Evolutionary conservation across 768 basidiomycete genomes (phyloP).

Genomic region (Exidia glandulosa): DNA sequence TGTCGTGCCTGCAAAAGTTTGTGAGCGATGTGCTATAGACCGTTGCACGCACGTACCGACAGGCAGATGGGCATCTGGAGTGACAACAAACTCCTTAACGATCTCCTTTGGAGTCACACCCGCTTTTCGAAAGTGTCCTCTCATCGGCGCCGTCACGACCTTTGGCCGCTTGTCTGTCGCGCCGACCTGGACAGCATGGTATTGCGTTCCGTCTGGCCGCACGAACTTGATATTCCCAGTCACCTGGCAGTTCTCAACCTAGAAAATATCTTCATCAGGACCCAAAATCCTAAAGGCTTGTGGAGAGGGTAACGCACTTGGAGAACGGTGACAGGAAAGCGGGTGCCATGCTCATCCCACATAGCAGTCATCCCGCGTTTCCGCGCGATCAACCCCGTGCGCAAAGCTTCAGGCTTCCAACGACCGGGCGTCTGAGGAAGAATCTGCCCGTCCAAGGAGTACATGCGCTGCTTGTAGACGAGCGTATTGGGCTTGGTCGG

Average conservation of each 20-base stretch:
- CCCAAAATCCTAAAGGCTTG: background rate
- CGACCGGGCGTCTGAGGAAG: background rate
- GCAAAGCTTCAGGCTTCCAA: conserved; percentile 76
- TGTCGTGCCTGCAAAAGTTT: conserved; percentile 55
- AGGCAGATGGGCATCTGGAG: conserved; percentile 79
- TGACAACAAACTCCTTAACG: conserved; percentile 82
- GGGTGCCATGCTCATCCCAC: conserved; percentile 83
- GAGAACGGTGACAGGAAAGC: conserved; percentile 86
- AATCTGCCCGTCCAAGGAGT: background rate
- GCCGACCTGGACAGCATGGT: conserved; percentile 91
- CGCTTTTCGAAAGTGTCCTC: conserved; percentile 82
- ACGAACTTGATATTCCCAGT: conserved; percentile 64
- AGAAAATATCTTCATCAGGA: no score
- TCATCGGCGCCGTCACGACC: conserved; percentile 66
- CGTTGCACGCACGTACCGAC: conserved; percentile 48
- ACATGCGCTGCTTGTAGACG: background rate
- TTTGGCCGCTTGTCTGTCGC: conserved; percentile 65
- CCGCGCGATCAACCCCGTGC: conserved; percentile 86
- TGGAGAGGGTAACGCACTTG: conserved; percentile 47
- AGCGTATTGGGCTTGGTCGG: background rate
- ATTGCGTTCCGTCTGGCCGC: conserved; percentile 55
- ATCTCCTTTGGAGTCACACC: conserved; percentile 72
- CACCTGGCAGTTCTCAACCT: conserved; percentile 86
- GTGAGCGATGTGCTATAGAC: background rate
- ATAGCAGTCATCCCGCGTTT: conserved; percentile 94